Conservation (phyloP, 225 moss, liverwort and hornwort genomes). For the Sphagnum contortum region DNA sequence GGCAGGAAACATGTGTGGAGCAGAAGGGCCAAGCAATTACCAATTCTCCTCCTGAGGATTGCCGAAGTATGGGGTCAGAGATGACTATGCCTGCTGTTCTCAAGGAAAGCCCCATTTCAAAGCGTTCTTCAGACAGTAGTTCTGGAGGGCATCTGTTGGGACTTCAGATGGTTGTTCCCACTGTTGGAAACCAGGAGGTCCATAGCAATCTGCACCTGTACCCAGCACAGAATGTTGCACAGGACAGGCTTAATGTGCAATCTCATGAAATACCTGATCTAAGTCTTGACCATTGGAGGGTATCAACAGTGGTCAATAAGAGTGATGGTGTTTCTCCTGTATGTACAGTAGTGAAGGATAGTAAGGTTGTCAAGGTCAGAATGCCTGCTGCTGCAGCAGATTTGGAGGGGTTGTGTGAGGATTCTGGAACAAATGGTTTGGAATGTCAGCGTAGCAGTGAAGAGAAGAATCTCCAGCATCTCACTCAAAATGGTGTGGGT, state of each 20-base stretch:
- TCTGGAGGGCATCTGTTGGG: slow-evolving; percentile 2
- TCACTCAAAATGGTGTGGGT: too few relatives aligned
- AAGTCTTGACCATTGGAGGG: slow-evolving; percentile 9
- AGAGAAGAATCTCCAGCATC: too few relatives aligned
- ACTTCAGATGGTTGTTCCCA: slow-evolving; percentile 3
- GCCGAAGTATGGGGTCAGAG: slow-evolving; percentile 7
- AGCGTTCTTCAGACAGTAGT: too few relatives aligned
- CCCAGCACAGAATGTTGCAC: slow-evolving; percentile 1
- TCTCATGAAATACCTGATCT: slow-evolving; percentile 5
- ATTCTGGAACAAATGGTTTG: too few relatives aligned
- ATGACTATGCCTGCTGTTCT: slow-evolving; percentile 25
- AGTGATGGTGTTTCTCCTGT: slow-evolving; percentile 11
- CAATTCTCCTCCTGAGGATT: background rate
- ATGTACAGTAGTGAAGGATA: background rate
- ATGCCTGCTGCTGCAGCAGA: slow-evolving; percentile 4
- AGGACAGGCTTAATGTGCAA: background rate
- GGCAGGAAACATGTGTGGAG: too few relatives aligned
- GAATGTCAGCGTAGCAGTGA: too few relatives aligned
- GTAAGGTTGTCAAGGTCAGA: background rate
- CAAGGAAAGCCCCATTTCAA: slow-evolving; percentile 11
- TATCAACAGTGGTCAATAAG: slow-evolving; percentile 9
- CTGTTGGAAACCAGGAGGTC: background rate
- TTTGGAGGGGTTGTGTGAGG: too few relatives aligned
- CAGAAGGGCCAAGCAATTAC: too few relatives aligned
- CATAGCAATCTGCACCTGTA: slow-evolving; percentile 1